Evolutionary conservation across 495 filamentous ascomycete species (phyloP).

Genomic region (Penicillium bialowiezense): DNA sequence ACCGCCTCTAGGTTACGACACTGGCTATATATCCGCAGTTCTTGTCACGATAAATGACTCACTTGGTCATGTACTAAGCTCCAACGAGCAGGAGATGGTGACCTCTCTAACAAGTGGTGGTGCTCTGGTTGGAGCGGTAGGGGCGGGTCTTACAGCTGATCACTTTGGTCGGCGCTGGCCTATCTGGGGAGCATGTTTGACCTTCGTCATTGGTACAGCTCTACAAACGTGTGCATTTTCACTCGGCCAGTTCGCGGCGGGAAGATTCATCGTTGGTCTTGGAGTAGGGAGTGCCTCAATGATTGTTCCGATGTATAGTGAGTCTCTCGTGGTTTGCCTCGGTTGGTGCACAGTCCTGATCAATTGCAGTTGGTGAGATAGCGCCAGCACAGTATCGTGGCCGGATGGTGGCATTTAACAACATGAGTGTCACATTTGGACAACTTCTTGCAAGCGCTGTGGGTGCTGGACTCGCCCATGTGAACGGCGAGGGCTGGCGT

Average conservation of each 20-base stretch:
- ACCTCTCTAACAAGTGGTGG: slow-evolving; percentile 18
- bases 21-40: slow-evolving; percentile 18
- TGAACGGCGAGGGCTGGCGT: slow-evolving; percentile 38
- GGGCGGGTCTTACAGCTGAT: slow-evolving; percentile 49
- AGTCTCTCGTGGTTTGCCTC: not conserved
- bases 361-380: slow-evolving; percentile 36
- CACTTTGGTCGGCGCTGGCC: slow-evolving; percentile 45
- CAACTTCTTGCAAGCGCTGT: slow-evolving; percentile 51
- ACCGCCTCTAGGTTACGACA: slow-evolving; percentile 18
- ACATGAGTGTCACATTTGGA: slow-evolving; percentile 53
- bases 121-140: slow-evolving; percentile 41
- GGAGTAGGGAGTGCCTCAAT: slow-evolving; percentile 54
- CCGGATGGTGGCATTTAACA: slow-evolving; percentile 53
- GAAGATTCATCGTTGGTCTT: slow-evolving; percentile 49
- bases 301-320: slow-evolving; percentile 43
- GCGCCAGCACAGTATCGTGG: slow-evolving; percentile 50
- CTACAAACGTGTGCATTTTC: slow-evolving; percentile 44
- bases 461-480: slow-evolving; percentile 42
- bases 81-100: slow-evolving; percentile 19
- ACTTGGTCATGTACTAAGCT: slow-evolving; percentile 13
- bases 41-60: slow-evolving; percentile 12
- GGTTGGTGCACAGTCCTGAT: not conserved
- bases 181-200: slow-evolving; percentile 45
- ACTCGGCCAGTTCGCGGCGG: slow-evolving; percentile 47
- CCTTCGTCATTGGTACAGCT: slow-evolving; percentile 45